These are phyloP conservation scores for Herpetospermum pedunculosum DNA, from an alignment of 306 rosid genomes.

Conservation along the genomic window DNA sequence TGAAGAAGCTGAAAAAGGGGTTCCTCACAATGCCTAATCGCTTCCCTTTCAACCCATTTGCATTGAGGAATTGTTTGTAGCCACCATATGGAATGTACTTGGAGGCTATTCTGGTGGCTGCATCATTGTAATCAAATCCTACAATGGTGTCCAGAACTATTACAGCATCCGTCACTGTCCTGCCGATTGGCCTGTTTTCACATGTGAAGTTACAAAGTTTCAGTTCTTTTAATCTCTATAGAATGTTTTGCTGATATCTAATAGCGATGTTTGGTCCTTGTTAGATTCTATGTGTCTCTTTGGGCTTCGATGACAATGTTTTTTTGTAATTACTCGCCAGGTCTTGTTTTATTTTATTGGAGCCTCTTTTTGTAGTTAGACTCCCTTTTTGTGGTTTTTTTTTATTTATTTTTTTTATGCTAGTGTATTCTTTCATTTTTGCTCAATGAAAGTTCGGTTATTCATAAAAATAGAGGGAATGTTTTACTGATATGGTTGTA, in stretches of 20 bases:
- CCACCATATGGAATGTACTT: constrained; percentile 46
- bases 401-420: too few species aligned
- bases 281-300: too few species aligned
- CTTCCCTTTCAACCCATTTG: constrained; percentile 50
- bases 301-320: too few species aligned
- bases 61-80: constrained; percentile 36
- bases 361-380: too few species aligned
- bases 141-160: constrained; percentile 57
- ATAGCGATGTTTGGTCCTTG: too few species aligned
- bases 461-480: too few species aligned
- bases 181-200: constrained; percentile 49
- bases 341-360: too few species aligned
- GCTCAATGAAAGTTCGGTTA: too few species aligned
- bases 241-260: background rate
- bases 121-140: constrained; percentile 52
- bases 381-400: too few species aligned
- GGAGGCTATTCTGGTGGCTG: constrained; percentile 35
- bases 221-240: background rate
- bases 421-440: too few species aligned
- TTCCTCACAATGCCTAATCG: constrained; percentile 52
- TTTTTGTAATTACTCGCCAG: too few species aligned
- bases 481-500: background rate
- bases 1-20: constrained; percentile 22
- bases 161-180: constrained; percentile 69
- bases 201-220: background rate